Evolutionary conservation across 1,284 basidiomycete genomes (phyloP).

Genomic region (Sporisorium iseilematis-ciliati): DNA sequence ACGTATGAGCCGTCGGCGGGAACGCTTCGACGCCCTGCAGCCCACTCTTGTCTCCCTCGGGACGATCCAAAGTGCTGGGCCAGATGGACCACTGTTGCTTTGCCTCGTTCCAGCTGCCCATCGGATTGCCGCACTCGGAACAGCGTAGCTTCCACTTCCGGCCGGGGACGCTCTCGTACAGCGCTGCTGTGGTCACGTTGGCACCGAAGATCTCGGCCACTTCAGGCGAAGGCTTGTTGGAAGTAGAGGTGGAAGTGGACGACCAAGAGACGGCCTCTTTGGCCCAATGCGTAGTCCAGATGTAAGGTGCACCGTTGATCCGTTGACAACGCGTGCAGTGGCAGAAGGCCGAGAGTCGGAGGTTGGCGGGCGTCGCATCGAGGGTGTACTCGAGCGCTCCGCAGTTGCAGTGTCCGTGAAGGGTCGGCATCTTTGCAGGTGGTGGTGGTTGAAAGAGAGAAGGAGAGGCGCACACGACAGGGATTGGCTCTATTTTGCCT

Average conservation of each 20-base stretch:
- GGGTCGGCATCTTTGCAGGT: slow-evolving; percentile 14
- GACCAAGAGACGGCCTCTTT: slow-evolving; percentile 56
- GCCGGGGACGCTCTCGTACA: slow-evolving; percentile 52
- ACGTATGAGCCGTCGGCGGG: slow-evolving; percentile 34
- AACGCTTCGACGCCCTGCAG: slow-evolving; percentile 25
- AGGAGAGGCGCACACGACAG: slow-evolving; percentile 18
- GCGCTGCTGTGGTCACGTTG: slow-evolving; percentile 24
- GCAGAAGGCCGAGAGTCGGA: slow-evolving; percentile 54
- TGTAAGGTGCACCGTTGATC: slow-evolving; percentile 60
- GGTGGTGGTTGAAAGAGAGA: not conserved
- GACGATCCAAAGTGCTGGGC: slow-evolving; percentile 51
- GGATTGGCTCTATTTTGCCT: not conserved
- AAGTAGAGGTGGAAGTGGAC: slow-evolving; percentile 13
- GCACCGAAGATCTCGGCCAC: slow-evolving; percentile 22
- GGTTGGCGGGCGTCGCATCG: slow-evolving; percentile 35
- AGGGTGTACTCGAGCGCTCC: slow-evolving; percentile 44
- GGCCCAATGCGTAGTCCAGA: slow-evolving; percentile 62
- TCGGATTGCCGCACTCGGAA: slow-evolving; percentile 58
- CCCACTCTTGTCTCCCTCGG: slow-evolving; percentile 26
- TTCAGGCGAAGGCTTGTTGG: slow-evolving; percentile 1
- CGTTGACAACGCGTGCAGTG: slow-evolving; percentile 64
- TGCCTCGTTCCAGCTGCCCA: slow-evolving; percentile 58
- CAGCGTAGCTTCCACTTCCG: slow-evolving; percentile 63
- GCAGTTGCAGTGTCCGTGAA: slow-evolving; percentile 52
- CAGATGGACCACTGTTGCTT: slow-evolving; percentile 62